phyloP scores from a whole-genome alignment of 257 asterid genomes.

The Coffea canephora region DNA sequence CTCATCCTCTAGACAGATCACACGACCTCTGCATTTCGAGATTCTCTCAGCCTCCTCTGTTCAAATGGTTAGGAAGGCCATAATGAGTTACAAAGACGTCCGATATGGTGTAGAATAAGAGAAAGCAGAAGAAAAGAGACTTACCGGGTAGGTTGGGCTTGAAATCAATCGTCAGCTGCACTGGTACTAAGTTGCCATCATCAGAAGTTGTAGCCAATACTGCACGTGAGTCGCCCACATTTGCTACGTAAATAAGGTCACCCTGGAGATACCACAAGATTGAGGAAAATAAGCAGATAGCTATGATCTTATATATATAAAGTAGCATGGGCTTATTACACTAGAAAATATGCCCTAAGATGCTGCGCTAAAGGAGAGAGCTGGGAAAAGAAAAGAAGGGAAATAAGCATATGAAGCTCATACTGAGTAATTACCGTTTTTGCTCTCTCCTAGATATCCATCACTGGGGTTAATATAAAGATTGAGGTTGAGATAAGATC shows the following conservation, averaged over 20 bases:
- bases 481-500: neutral
- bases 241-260: constrained; percentile 60
- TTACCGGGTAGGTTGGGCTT: constrained; percentile 90
- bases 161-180: constrained; percentile 87
- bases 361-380: neutral
- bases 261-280: constrained; percentile 51
- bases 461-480: neutral
- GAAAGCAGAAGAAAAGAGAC: constrained; percentile 26
- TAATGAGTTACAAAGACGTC: neutral
- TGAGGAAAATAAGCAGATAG: neutral
- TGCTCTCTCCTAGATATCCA: neutral
- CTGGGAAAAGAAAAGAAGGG: neutral
- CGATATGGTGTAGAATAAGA: neutral
- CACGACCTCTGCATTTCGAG: constrained; percentile 62
- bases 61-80: neutral
- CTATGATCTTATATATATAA: neutral
- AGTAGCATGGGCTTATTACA: neutral
- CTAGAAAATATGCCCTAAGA: neutral
- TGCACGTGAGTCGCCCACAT: constrained; percentile 97
- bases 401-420: neutral
- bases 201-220: constrained; percentile 74
- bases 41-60: constrained; percentile 92
- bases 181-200: constrained; percentile 56
- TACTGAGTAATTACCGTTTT: neutral
- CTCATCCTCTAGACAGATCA: constrained; percentile 74